These are phyloP conservation scores for Saccharomyces hybrid DNA, from an alignment of 1,139 yeast species.

Conservation along the genomic window DNA sequence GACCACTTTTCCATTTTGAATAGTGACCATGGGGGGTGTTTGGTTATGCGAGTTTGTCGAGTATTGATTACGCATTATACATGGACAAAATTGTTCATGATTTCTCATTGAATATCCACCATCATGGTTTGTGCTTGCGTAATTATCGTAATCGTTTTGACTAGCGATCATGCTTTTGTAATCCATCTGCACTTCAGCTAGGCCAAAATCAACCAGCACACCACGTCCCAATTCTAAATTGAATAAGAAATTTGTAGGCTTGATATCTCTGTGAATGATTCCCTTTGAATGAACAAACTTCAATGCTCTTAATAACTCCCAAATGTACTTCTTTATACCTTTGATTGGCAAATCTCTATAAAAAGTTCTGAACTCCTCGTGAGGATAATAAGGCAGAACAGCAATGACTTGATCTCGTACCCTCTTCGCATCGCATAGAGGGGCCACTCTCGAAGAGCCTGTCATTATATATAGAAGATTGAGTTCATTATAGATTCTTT, in stretches of 20 bases:
- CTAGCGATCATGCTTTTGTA: conserved; percentile 6
- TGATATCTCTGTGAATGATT: conserved; percentile 81
- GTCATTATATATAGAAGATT: conserved; percentile 59
- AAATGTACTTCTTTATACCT: conserved; percentile 75
- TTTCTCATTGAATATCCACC: conserved; percentile 22
- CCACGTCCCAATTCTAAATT: conserved; percentile 72
- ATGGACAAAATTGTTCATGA: conserved; percentile 31
- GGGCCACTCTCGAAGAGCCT: conserved; percentile 74
- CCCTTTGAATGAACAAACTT: conserved; percentile 67
- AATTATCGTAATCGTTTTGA: not conserved
- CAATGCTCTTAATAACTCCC: conserved; percentile 69
- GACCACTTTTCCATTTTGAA: conserved; percentile 29
- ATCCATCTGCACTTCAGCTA: conserved; percentile 53
- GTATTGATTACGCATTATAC: conserved; percentile 16
- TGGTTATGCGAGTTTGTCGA: conserved; percentile 1
- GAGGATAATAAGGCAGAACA: conserved; percentile 84
- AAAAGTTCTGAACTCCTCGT: conserved; percentile 82
- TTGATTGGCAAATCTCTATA: conserved; percentile 70
- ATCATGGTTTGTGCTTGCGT: conserved; percentile 13
- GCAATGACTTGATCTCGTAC: conserved; percentile 88
- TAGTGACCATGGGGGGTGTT: conserved; percentile 22
- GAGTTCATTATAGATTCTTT: conserved; percentile 79
- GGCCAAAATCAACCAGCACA: conserved; percentile 84
- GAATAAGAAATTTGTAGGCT: conserved; percentile 81
- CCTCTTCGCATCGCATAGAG: conserved; percentile 78